phyloP scores from a whole-genome alignment of 768 basidiomycete species.

The Lactarius tabidus region DNA sequence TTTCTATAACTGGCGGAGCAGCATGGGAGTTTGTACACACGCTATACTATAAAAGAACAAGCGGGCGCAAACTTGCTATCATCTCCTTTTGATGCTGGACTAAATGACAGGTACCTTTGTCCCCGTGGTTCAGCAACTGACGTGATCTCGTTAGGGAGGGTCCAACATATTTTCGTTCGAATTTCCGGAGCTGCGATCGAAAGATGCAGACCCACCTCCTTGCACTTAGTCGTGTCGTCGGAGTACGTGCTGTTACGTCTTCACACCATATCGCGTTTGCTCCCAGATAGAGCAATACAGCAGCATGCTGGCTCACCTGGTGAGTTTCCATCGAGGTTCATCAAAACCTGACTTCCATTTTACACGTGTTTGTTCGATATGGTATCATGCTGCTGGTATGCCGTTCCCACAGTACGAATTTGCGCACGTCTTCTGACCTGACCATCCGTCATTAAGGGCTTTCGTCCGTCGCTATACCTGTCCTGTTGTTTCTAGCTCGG shows the following conservation, averaged over 20 bases:
- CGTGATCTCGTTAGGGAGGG: background rate
- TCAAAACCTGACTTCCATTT: background rate
- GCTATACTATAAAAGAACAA: slow-evolving; percentile 8
- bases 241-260: background rate
- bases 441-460: background rate
- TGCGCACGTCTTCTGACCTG: background rate
- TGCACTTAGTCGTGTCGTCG: background rate
- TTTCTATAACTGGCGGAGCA: background rate
- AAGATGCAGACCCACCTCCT: background rate
- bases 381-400: background rate
- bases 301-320: background rate
- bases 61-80: background rate
- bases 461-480: background rate
- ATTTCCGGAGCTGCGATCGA: background rate
- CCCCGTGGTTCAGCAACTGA: background rate
- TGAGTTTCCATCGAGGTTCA: no score
- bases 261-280: background rate
- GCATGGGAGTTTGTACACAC: background rate
- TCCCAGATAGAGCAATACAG: background rate
- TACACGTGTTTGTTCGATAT: background rate
- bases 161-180: no score
- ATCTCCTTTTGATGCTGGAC: background rate
- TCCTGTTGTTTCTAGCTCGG: background rate
- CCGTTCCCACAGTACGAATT: background rate
- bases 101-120: background rate